Conservation (phyloP, 331 rosid species). For the Malus hybrid region DNA sequence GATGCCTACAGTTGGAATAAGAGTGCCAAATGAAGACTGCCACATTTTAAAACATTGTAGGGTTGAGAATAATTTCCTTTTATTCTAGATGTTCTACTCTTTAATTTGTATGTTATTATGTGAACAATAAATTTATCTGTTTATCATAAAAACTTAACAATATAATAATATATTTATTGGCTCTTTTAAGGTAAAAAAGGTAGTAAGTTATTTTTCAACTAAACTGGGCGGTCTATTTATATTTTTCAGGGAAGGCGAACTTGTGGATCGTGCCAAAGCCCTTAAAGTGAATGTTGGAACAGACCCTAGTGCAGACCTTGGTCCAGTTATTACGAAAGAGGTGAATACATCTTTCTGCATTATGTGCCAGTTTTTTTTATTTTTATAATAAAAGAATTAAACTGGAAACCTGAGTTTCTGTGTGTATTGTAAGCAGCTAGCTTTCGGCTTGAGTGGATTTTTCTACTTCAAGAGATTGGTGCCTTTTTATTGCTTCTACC, state of each 20-base stretch:
- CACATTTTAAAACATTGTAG: neutral
- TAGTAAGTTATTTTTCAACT: neutral
- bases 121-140: neutral
- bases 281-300: conserved; percentile 57
- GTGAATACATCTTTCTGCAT: conserved; percentile 20
- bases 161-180: neutral
- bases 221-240: neutral
- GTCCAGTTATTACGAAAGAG: conserved; percentile 64
- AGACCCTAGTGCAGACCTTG: conserved; percentile 51
- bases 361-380: neutral
- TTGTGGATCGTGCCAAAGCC: conserved; percentile 38
- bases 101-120: neutral
- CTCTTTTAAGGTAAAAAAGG: neutral
- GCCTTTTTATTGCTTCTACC: neutral
- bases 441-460: neutral
- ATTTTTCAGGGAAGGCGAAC: conserved; percentile 43
- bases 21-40: neutral
- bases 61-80: neutral
- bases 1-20: neutral
- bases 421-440: neutral
- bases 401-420: neutral
- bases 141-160: neutral
- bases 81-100: neutral
- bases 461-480: neutral
- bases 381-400: neutral